Conservation (phyloP, 2,329 filamentous ascomycete species). For the Aspergillus sergii region DNA sequence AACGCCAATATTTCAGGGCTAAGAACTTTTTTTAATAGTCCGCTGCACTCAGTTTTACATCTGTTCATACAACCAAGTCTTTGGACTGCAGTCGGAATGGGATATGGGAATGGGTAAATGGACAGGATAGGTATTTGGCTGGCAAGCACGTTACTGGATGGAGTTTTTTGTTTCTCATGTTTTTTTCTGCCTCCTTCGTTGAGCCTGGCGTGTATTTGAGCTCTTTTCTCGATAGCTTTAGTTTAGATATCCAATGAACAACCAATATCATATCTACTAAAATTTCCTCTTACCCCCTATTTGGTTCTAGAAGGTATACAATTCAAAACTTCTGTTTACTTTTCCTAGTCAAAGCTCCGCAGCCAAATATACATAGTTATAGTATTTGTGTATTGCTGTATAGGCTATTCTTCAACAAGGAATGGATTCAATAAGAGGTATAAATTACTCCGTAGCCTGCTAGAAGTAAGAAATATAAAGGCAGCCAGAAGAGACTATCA, state of each 20-base stretch:
- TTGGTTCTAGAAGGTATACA: neutral
- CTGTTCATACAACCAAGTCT: slow-evolving; percentile 11
- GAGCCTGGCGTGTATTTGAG: neutral
- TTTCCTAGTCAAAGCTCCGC: neutral
- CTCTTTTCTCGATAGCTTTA: slow-evolving; percentile 1
- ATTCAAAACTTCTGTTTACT: neutral
- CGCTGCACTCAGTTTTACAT: slow-evolving; percentile 11
- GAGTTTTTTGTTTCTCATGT: slow-evolving; percentile 12
- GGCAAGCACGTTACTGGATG: slow-evolving; percentile 15
- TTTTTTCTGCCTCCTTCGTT: neutral
- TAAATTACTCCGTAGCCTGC: slow-evolving; percentile 14
- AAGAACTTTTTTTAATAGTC: slow-evolving; percentile 12
- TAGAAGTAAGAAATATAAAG: slow-evolving; percentile 9
- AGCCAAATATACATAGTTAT: neutral
- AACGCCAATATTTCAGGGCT: slow-evolving; percentile 9
- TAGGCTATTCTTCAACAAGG: neutral
- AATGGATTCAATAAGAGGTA: neutral
- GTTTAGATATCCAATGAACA: slow-evolving; percentile 6
- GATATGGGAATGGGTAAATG: slow-evolving; percentile 12
- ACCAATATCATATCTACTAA: neutral
- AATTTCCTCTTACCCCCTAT: neutral
- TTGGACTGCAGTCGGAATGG: slow-evolving; percentile 8
- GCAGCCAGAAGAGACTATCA: neutral
- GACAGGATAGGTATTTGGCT: slow-evolving; percentile 13
- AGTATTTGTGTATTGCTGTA: neutral